Evolutionary conservation across 2,329 filamentous ascomycete species (phyloP).

Genomic region (Cercospora canescens): DNA sequence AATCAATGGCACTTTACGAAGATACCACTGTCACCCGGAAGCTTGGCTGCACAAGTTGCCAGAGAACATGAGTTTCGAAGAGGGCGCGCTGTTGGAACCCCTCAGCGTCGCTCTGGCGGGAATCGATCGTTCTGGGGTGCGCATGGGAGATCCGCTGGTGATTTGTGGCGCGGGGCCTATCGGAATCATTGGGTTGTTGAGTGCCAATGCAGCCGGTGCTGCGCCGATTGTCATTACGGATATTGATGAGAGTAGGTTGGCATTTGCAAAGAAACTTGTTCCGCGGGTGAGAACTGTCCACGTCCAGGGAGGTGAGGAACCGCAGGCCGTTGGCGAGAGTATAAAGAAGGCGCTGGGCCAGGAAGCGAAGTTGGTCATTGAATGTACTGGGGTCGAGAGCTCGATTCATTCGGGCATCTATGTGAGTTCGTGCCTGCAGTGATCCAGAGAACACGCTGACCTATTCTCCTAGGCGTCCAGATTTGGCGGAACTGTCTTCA

Average conservation of each 20-base stretch:
- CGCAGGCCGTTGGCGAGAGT: slow-evolving; percentile 40
- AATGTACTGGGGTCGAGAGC: slow-evolving; percentile 39
- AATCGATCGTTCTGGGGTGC: slow-evolving; percentile 41
- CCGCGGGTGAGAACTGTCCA: slow-evolving; percentile 40
- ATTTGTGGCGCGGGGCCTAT: slow-evolving; percentile 42
- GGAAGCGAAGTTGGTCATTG: slow-evolving; percentile 36
- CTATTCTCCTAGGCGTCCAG: slow-evolving; percentile 26
- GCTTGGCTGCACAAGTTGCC: slow-evolving; percentile 40
- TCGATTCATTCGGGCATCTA: slow-evolving; percentile 35
- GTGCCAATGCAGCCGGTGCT: slow-evolving; percentile 47
- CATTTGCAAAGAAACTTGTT: slow-evolving; percentile 39
- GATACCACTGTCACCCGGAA: slow-evolving; percentile 35
- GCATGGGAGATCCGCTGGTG: slow-evolving; percentile 42
- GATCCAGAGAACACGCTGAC: neutral
- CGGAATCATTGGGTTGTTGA: slow-evolving; percentile 42
- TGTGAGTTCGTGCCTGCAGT: slow-evolving; percentile 24
- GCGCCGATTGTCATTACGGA: slow-evolving; percentile 47
- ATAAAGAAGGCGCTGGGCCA: slow-evolving; percentile 37
- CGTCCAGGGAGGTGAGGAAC: slow-evolving; percentile 37
- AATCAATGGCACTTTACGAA: slow-evolving; percentile 32
- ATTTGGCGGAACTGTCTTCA: slow-evolving; percentile 41
- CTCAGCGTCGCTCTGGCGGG: slow-evolving; percentile 50
- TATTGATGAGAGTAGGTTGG: slow-evolving; percentile 43
- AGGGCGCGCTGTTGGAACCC: slow-evolving; percentile 51
- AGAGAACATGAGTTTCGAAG: slow-evolving; percentile 40